These are phyloP conservation scores for Solanum ossicruentum DNA, from an alignment of 257 asterid species.

Conservation along the genomic window DNA sequence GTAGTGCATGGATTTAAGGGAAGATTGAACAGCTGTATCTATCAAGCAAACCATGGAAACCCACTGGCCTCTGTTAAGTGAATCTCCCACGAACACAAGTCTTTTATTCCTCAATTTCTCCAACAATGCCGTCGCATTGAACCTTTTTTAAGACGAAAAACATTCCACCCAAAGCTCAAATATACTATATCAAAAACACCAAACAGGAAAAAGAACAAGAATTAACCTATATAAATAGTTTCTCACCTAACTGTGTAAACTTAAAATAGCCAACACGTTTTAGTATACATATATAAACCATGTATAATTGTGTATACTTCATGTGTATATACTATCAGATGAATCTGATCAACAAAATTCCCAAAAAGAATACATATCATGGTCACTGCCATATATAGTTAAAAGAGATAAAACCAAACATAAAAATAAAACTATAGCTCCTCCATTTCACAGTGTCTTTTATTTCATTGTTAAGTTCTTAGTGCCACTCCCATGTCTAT, in stretches of 20 bases:
- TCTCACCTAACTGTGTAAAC: neutral
- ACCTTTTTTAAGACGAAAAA: conserved; percentile 42
- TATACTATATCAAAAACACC: neutral
- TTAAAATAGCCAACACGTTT: neutral
- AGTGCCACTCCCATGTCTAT: neutral
- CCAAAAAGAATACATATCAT: neutral
- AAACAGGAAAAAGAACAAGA: neutral
- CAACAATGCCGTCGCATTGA: conserved; percentile 62
- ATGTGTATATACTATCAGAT: neutral
- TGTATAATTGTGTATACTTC: neutral
- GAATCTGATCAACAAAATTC: neutral
- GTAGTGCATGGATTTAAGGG: conserved; percentile 45
- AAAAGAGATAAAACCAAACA: neutral
- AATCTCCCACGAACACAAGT: conserved; percentile 84
- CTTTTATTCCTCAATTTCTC: conserved; percentile 72
- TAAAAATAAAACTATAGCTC: neutral
- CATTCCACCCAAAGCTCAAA: conserved; percentile 23
- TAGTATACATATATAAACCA: neutral
- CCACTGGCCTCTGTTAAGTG: conserved; percentile 86
- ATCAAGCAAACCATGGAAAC: conserved; percentile 82
- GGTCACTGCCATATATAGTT: neutral
- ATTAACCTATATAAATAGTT: neutral
- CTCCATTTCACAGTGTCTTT: neutral
- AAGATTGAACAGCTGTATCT: conserved; percentile 45
- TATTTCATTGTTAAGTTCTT: neutral